phyloP scores from a whole-genome alignment of 108 stramenopile genomes.

The Conticribra guillardii region DNA sequence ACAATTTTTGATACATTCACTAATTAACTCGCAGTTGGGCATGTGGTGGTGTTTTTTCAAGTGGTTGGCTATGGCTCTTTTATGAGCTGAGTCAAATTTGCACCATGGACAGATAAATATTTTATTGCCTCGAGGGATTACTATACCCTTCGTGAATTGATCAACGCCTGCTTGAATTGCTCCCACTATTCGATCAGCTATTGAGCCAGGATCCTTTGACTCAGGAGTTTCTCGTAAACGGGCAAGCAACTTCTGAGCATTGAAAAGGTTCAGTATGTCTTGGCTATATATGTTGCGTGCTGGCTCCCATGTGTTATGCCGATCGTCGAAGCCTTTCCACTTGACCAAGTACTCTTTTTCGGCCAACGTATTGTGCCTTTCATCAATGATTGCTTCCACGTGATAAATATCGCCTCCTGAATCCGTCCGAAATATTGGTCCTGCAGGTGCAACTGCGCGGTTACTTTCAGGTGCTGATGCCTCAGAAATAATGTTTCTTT shows the following conservation, averaged over 20 bases:
- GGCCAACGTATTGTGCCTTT: background rate
- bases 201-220: background rate
- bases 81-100: background rate
- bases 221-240: background rate
- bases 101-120: background rate
- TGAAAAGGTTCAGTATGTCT: background rate
- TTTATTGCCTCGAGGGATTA: background rate
- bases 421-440: background rate
- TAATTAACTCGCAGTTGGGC: background rate
- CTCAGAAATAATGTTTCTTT: background rate
- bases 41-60: background rate
- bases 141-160: background rate
- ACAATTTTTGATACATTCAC: background rate
- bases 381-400: background rate
- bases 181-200: background rate
- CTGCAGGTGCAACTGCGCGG: background rate
- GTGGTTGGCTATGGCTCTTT: background rate
- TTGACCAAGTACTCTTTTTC: background rate
- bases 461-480: background rate
- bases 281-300: background rate
- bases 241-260: background rate
- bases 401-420: background rate
- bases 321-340: slow-evolving; percentile 1
- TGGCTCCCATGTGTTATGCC: background rate
- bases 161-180: background rate